These are phyloP conservation scores for Aspergillus eucalypticola DNA, from an alignment of 2,329 filamentous ascomycete species.

Conservation along the genomic window DNA sequence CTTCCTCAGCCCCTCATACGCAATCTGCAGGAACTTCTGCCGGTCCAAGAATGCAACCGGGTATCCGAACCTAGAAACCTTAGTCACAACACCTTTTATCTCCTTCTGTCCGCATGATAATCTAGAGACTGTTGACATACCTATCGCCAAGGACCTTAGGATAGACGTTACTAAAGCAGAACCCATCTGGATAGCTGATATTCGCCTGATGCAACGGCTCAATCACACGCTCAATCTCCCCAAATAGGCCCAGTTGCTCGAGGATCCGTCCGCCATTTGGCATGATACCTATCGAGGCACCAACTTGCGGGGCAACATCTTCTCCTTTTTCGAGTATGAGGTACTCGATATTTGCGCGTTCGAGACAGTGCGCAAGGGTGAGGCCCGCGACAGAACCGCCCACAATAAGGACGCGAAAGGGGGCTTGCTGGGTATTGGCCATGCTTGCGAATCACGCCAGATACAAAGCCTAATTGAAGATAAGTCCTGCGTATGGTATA, in stretches of 20 bases:
- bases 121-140: background rate
- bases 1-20: slow-evolving; percentile 26
- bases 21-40: slow-evolving; percentile 23
- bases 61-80: slow-evolving; percentile 20
- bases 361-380: slow-evolving; percentile 48
- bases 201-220: slow-evolving; percentile 17
- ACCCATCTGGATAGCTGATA: slow-evolving; percentile 16
- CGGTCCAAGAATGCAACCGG: slow-evolving; percentile 21
- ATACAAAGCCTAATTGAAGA: background rate
- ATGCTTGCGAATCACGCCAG: background rate
- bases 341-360: slow-evolving; percentile 50
- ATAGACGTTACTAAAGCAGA: slow-evolving; percentile 6
- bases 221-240: slow-evolving; percentile 16
- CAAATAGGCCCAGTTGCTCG: slow-evolving; percentile 18
- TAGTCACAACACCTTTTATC: background rate
- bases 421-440: background rate
- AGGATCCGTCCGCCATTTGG: slow-evolving; percentile 23
- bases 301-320: slow-evolving; percentile 16
- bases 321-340: slow-evolving; percentile 40
- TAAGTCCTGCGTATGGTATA: background rate
- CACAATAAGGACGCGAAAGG: slow-evolving; percentile 45
- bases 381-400: slow-evolving; percentile 54
- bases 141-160: slow-evolving; percentile 14
- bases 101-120: background rate
- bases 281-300: slow-evolving; percentile 22